phyloP scores from a whole-genome alignment of 257 asterid genomes.

The Nicotiana tabacum region DNA sequence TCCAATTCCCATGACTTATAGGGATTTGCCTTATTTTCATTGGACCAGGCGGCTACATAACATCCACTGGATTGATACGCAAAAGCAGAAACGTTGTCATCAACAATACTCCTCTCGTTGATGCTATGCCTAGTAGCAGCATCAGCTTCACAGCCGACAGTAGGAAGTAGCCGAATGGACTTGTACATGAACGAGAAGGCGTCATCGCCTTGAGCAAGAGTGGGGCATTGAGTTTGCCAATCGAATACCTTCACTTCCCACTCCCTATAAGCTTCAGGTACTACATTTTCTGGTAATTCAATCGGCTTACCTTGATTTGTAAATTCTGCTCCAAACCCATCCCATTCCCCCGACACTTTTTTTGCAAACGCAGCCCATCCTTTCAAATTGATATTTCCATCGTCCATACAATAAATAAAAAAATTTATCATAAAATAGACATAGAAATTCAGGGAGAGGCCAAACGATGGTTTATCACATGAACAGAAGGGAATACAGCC shows the following conservation, averaged over 20 bases:
- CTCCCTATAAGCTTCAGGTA: slow-evolving; percentile 82
- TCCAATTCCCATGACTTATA: slow-evolving; percentile 46
- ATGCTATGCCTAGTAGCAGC: slow-evolving; percentile 66
- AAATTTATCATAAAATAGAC: background rate
- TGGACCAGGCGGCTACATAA: slow-evolving; percentile 63
- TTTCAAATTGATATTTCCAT: slow-evolving; percentile 1
- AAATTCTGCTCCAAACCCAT: slow-evolving; percentile 88
- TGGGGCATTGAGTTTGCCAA: slow-evolving; percentile 98
- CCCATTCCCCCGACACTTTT: slow-evolving; percentile 91
- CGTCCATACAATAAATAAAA: background rate
- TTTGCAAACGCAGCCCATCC: slow-evolving; percentile 62
- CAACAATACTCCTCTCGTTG: slow-evolving; percentile 31
- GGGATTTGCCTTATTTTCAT: background rate
- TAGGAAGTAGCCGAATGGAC: slow-evolving; percentile 64
- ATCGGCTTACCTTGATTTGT: slow-evolving; percentile 52
- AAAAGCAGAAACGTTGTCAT: slow-evolving; percentile 29
- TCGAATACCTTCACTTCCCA: slow-evolving; percentile 91
- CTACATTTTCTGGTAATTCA: slow-evolving; percentile 76
- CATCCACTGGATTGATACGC: slow-evolving; percentile 61
- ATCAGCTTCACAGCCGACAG: slow-evolving; percentile 96
- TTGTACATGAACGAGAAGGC: slow-evolving; percentile 42
- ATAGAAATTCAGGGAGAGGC: background rate
- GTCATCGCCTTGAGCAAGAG: slow-evolving; percentile 45
- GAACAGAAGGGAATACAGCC: no score
- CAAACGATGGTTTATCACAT: no score